Evolutionary conservation across 768 basidiomycete species (phyloP), one percentile per base, ranked within the genome.

Genomic region (Rhodotorula sphaerocarpa): DNA sequence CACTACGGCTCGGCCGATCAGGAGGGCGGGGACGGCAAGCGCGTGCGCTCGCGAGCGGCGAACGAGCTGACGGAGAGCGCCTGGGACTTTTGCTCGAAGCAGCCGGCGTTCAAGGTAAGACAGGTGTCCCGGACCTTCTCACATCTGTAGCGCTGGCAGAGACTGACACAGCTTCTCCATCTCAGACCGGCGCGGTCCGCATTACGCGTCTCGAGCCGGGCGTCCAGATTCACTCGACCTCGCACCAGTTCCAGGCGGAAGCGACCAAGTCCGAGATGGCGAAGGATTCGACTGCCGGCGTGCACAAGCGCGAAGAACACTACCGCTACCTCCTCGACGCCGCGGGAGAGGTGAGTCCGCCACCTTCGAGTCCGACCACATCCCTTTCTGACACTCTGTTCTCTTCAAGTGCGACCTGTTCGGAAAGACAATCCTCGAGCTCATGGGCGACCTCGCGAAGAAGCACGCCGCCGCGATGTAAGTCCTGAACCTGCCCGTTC

Each of bases 1-100:
- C 70, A 70, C 47, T 70, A 61, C 57, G 70, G 70, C 12, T 47
- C 63, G 6, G 36, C 51, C 4, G 67, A 70, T 48, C 48, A 64
- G 27, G 56, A 52, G n/a, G 55, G 62, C 43, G 55, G 51, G 31
- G 44, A 53, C 23, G 69, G 69, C 16, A 57, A 57, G 36, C 2
- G 2, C 20, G 34, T 48, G 18, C 55, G 66, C 21, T 55, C 70
- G n/a, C 50, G 58, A 9, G 55, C 63, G 18, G 70, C 70, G 20
- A 70, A 70, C 58, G 70, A 70, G 54, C 50, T 70, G 27, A 70
- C 70, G 15, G 45, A 59, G 28, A 33, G 55, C 20, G 23, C 50
- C 10, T 70, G 70, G 70, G 69, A 66, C 50, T 65, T 59, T 42
- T 28, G 58, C 21, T 53, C 55, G 27, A 61, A 59, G 60, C 58